Percentiles rank a stretch among this genome's conserved stretches.
Evolutionary conservation across 1,139 yeast species (phyloP).

Genomic region (Groenewaldozyma auringiensis): DNA sequence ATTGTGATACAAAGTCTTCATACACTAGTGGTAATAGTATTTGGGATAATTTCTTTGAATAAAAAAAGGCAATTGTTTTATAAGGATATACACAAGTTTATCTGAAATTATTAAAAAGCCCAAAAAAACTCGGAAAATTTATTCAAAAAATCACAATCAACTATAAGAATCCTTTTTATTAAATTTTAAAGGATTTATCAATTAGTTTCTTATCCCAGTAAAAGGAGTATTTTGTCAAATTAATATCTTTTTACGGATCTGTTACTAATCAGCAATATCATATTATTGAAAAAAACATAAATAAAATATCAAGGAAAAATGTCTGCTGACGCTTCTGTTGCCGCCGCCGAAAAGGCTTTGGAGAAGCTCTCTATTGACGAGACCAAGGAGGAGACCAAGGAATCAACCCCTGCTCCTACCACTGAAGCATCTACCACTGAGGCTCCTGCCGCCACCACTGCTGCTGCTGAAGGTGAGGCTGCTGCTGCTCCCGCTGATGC

Average conservation of each 20-base stretch:
- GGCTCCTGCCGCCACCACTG: conserved; percentile 20
- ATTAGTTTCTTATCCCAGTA: neutral
- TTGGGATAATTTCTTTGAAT: no score
- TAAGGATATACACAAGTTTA: no score
- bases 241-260: neutral
- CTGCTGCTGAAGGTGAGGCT: conserved; percentile 24
- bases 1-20: neutral
- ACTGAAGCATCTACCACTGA: conserved; percentile 13
- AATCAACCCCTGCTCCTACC: conserved; percentile 14
- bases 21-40: neutral
- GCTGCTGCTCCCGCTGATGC: conserved; percentile 17
- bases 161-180: no score
- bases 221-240: no score
- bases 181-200: neutral
- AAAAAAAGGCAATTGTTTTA: no score
- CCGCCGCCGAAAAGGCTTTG: conserved; percentile 35
- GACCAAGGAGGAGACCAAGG: conserved; percentile 14
- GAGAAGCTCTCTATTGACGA: conserved; percentile 31
- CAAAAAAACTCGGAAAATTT: neutral
- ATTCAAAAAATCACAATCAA: neutral
- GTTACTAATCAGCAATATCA: neutral
- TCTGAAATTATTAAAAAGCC: neutral
- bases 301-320: no score
- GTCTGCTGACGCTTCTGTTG: conserved; percentile 35
- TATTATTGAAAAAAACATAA: no score